These are phyloP conservation scores for Elsinoe batatas DNA, from an alignment of 2,329 filamentous ascomycete genomes.

Conservation along the genomic window DNA sequence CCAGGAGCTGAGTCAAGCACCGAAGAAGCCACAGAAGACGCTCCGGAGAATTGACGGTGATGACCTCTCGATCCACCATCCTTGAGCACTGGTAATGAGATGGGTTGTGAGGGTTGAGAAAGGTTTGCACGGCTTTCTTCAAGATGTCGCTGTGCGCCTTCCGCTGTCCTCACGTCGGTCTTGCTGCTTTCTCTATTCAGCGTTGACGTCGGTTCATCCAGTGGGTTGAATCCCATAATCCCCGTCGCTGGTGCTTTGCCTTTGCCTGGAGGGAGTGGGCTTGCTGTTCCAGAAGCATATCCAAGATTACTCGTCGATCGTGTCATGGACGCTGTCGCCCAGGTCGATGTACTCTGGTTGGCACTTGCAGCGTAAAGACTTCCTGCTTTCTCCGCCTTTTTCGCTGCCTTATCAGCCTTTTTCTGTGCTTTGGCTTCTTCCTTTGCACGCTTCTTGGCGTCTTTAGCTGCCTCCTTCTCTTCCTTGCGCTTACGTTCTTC, in stretches of 20 bases:
- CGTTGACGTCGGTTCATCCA: constrained; percentile 34
- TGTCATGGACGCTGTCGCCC: constrained; percentile 25
- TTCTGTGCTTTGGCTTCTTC: constrained; percentile 55
- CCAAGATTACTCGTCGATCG: constrained; percentile 45
- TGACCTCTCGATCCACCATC: constrained; percentile 22
- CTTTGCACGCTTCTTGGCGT: constrained; percentile 76
- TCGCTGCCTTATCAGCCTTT: constrained; percentile 58
- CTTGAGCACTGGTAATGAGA: constrained; percentile 20
- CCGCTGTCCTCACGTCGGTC: constrained; percentile 19
- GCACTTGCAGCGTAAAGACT: constrained; percentile 41
- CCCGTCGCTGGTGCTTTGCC: constrained; percentile 39
- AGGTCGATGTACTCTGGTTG: constrained; percentile 27
- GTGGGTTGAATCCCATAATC: constrained; percentile 32
- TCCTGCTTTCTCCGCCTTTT: constrained; percentile 47
- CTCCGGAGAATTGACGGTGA: constrained; percentile 70
- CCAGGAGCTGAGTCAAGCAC: constrained; percentile 56
- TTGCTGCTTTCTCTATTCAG: constrained; percentile 26
- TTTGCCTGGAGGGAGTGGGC: constrained; percentile 32
- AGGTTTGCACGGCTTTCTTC: constrained; percentile 36
- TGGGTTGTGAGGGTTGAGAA: constrained; percentile 22
- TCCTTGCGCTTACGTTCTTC: constrained; percentile 83
- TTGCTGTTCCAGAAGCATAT: constrained; percentile 16
- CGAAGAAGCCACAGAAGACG: constrained; percentile 75
- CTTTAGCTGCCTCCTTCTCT: constrained; percentile 70
- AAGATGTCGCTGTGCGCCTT: constrained; percentile 37